A percentile compares a stretch with the other conserved stretches of the same genome.
phyloP scores from a whole-genome alignment of 2,329 filamentous ascomycete genomes.

The Calonectria pseudoturangicola region DNA sequence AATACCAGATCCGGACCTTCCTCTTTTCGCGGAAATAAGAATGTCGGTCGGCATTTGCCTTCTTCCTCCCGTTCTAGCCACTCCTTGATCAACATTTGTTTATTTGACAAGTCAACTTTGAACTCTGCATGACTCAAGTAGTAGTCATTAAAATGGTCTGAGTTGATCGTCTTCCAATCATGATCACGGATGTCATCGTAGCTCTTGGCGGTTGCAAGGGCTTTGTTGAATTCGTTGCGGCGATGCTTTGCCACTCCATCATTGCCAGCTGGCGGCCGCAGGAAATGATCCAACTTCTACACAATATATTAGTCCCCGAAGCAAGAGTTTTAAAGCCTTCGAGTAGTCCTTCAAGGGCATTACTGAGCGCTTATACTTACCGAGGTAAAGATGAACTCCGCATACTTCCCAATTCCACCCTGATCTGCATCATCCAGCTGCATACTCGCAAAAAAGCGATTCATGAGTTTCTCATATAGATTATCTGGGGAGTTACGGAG shows the following conservation, averaged over 20 bases:
- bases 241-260: slow-evolving; percentile 1
- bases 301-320: not conserved
- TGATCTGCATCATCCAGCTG: slow-evolving; percentile 8
- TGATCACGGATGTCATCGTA: not conserved
- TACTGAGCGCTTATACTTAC: not conserved
- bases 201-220: not conserved
- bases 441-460: slow-evolving; percentile 10
- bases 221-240: not conserved
- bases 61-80: not conserved
- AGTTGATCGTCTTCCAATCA: not conserved
- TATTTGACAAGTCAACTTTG: not conserved
- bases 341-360: too few species aligned
- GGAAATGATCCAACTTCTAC: slow-evolving; percentile 9
- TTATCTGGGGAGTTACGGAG: not conserved
- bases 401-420: slow-evolving; percentile 3
- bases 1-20: not conserved
- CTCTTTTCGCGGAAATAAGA: slow-evolving; percentile 1
- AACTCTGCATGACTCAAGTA: not conserved
- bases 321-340: too few species aligned
- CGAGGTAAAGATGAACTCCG: not conserved
- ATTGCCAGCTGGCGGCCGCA: not conserved
- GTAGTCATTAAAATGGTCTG: not conserved
- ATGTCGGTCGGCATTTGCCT: slow-evolving; percentile 1
- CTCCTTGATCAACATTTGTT: not conserved
- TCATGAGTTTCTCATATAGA: slow-evolving; percentile 1